phyloP scores from a whole-genome alignment of 1,139 yeast species.

The Candida freyschussii region DNA sequence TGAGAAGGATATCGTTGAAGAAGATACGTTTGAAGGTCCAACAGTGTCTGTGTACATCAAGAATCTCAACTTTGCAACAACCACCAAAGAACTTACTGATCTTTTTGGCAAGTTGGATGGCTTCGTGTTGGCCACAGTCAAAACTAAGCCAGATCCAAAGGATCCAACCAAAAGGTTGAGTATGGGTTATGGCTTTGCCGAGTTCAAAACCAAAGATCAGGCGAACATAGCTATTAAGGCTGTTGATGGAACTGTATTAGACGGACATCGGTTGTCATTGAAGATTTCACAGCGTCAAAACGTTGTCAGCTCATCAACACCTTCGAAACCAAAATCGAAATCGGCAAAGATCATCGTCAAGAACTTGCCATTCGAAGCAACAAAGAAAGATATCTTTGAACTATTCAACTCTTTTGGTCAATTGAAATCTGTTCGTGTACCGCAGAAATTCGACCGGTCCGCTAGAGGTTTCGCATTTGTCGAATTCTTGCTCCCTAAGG shows the following conservation, averaged over 20 bases:
- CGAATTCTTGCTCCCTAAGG: slow-evolving; percentile 82
- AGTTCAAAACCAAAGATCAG: slow-evolving; percentile 71
- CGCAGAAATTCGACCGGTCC: slow-evolving; percentile 89
- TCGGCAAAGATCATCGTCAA: slow-evolving; percentile 76
- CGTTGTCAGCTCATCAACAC: slow-evolving; percentile 26
- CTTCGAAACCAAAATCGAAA: slow-evolving; percentile 16
- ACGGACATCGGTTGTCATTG: slow-evolving; percentile 86
- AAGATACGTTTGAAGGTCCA: slow-evolving; percentile 54
- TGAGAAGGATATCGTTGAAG: slow-evolving; percentile 41
- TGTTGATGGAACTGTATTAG: slow-evolving; percentile 74
- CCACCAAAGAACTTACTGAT: slow-evolving; percentile 49
- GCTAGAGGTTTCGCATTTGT: slow-evolving; percentile 98
- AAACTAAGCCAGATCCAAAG: slow-evolving; percentile 85
- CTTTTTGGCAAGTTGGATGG: slow-evolving; percentile 72
- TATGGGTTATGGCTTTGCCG: slow-evolving; percentile 98
- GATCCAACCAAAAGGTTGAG: slow-evolving; percentile 59
- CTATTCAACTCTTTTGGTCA: slow-evolving; percentile 92
- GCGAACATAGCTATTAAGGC: slow-evolving; percentile 73
- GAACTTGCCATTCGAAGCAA: slow-evolving; percentile 95
- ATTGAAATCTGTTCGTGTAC: slow-evolving; percentile 90
- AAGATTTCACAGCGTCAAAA: slow-evolving; percentile 77
- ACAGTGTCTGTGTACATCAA: slow-evolving; percentile 86
- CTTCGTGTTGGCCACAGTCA: slow-evolving; percentile 76
- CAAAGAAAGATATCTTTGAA: slow-evolving; percentile 86
- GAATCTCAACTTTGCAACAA: slow-evolving; percentile 84